Conservation (phyloP, 345 rosid genomes). For the Eucalyptus grandis region DNA sequence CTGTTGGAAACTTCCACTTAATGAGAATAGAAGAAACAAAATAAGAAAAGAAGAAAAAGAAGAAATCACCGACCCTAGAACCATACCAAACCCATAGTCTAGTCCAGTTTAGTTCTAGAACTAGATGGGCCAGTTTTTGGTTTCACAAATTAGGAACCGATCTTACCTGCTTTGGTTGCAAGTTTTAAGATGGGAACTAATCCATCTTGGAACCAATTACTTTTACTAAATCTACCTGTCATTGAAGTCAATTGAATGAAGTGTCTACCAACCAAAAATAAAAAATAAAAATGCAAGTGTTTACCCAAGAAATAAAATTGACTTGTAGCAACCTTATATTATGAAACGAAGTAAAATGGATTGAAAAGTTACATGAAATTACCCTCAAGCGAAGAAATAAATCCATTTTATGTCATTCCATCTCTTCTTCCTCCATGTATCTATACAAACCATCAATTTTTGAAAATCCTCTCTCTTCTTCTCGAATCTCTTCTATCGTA, state of each 20-base stretch:
- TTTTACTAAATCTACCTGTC: not conserved
- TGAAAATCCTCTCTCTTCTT: not conserved
- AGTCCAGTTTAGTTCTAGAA: rapidly evolving
- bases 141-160: not conserved
- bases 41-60: not conserved
- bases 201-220: no score
- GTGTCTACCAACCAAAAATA: no score
- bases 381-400: not conserved
- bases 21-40: not conserved
- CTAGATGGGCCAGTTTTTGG: rapidly evolving
- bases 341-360: not conserved
- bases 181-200: not conserved
- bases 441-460: not conserved
- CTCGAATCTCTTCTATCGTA: not conserved
- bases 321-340: not conserved
- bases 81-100: rapidly evolving
- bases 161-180: not conserved
- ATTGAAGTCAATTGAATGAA: not conserved
- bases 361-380: not conserved
- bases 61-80: not conserved
- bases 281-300: not conserved
- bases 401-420: not conserved
- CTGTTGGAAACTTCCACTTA: not conserved
- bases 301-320: not conserved
- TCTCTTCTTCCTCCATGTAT: not conserved